phyloP scores from a whole-genome alignment of 139 green algal species.

The Chlamydomonas eustigma region DNA sequence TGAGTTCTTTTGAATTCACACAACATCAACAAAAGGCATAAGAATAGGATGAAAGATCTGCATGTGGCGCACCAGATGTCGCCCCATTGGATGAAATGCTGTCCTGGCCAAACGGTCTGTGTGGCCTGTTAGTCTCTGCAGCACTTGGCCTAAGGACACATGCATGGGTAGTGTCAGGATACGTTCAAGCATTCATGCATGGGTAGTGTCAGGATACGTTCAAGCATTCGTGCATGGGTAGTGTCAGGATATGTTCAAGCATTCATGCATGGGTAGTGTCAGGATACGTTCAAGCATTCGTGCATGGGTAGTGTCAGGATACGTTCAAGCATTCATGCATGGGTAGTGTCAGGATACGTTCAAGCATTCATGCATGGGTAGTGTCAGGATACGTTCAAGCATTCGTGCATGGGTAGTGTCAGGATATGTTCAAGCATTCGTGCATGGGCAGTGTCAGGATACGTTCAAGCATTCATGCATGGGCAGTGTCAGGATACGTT shows the following conservation, averaged over 20 bases:
- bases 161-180: not conserved
- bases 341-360: too few relatives aligned
- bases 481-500: too few relatives aligned
- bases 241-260: not conserved
- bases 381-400: not conserved
- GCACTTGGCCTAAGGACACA: conserved; percentile 35
- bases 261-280: not conserved
- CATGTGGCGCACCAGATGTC: conserved; percentile 63
- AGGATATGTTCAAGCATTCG: too few relatives aligned
- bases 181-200: not conserved
- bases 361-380: too few relatives aligned
- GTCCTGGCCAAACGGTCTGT: conserved; percentile 76
- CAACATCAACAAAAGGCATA: too few relatives aligned
- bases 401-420: not conserved
- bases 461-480: not conserved
- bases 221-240: too few relatives aligned
- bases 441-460: not conserved
- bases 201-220: too few relatives aligned
- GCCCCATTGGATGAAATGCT: conserved; percentile 87
- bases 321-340: not conserved
- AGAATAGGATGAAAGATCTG: too few relatives aligned
- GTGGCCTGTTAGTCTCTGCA: conserved; percentile 73
- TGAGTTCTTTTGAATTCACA: too few relatives aligned
- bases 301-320: not conserved
- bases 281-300: too few relatives aligned